Base-by-base conservation (phyloP, 164 flowering plant species). In the Chimonanthus salicifolius region DNA sequence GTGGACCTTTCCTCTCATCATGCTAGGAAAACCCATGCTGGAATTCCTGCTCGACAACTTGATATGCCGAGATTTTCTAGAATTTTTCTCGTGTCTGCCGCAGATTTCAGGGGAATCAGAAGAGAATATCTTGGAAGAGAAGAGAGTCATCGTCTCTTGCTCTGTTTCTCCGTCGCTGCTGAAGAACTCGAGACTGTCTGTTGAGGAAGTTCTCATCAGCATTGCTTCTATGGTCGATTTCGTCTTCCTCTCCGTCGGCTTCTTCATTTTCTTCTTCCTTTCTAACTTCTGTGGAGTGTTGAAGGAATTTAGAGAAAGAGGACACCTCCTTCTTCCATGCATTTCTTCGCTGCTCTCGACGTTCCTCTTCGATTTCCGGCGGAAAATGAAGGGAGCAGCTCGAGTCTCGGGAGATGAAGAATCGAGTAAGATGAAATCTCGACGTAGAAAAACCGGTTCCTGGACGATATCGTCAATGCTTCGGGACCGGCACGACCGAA, bases 401-500 rank as follows among this genome's bases (percentile, higher is more conserved):
- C 8, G 49, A 45, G 15, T 44, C 8, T 7, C 20, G n/a, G 75
- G 43, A 0, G 83, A 86, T 0, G 84, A 44, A 5, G 77, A 77
- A 49, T 80, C 75, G 58, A 73, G 73, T 62, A 50, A 74, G 64
- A 63, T 74, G 66, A 69, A 73, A 8, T 48, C 72, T 49, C 67
- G 74, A 74, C 78, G 70, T 47, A 71, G 46, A 33, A 78, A 81
- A 58, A 82, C 81, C 0, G 88, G 84, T 8, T 80, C 80, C 6
- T 81, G 78, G 8, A 78, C 68, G 20, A 85, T 80, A 50, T 86
- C 93, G 33, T 82, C 63, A 46, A 81, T 11, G 88, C 80, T 76
- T 47, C 84, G 76, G 71, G 87, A 47, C 66, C 82, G 71, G 81
- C 97, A 91, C 0, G 91, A 86, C 7, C 80, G 87, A 68, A 91